These are phyloP conservation scores for Trifolium repens DNA, from an alignment of 306 rosid genomes.

Conservation along the genomic window DNA sequence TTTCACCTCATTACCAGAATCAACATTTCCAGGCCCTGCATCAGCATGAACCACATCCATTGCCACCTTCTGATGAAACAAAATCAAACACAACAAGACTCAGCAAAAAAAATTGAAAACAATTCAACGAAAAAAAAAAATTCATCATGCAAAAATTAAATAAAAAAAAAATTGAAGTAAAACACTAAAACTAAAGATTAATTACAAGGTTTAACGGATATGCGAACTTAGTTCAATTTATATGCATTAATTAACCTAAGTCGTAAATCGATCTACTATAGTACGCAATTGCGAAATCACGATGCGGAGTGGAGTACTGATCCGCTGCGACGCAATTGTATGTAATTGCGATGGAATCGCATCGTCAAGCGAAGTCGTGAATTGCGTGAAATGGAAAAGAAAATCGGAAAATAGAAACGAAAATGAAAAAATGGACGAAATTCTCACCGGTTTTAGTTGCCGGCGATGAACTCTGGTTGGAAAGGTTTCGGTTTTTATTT, in stretches of 20 bases:
- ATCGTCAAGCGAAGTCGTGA: background rate
- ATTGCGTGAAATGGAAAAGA: too few species aligned
- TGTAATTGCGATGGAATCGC: background rate
- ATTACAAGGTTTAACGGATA: too few species aligned
- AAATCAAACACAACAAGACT: conserved; percentile 18
- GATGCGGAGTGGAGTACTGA: background rate
- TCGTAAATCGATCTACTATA: background rate
- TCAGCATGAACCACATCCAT: conserved; percentile 34
- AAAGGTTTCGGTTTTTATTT: background rate
- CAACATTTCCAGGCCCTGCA: background rate
- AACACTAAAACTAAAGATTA: too few species aligned
- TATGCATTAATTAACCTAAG: background rate
- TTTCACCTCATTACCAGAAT: conserved; percentile 8
- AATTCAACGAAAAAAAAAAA: background rate
- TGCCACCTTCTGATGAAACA: background rate
- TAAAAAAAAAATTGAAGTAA: background rate
- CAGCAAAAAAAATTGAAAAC: conserved; percentile 5
- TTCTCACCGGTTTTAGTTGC: background rate
- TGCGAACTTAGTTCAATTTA: too few species aligned
- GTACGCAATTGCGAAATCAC: background rate
- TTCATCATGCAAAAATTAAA: background rate
- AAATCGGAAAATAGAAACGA: background rate
- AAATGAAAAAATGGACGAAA: background rate
- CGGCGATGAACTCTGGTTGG: background rate
- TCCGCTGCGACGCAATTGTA: background rate